Evolutionary conservation across 2,329 filamentous ascomycete genomes (phyloP).

Genomic region (Chaetomiaceae sp.): DNA sequence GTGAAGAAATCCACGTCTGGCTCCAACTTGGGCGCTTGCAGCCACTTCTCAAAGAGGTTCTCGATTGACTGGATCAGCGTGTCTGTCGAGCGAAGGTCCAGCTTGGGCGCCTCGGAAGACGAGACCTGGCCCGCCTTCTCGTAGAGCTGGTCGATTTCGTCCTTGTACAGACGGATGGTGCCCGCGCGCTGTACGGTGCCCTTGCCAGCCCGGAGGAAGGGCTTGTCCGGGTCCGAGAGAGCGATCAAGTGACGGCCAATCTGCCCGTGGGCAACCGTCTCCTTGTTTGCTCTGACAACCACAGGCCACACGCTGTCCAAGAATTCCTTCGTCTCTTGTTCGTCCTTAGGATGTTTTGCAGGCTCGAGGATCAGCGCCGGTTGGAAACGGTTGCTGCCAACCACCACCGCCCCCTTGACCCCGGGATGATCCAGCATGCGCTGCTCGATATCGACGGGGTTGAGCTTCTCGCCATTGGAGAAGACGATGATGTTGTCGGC

Average conservation of each 20-base stretch:
- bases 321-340: slow-evolving; percentile 27
- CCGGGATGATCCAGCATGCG: slow-evolving; percentile 34
- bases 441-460: slow-evolving; percentile 40
- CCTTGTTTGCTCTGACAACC: slow-evolving; percentile 38
- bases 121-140: slow-evolving; percentile 20
- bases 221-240: slow-evolving; percentile 35
- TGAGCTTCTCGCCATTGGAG: slow-evolving; percentile 46
- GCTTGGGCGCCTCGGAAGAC: slow-evolving; percentile 18
- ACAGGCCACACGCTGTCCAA: slow-evolving; percentile 40
- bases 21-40: slow-evolving; percentile 26
- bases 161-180: slow-evolving; percentile 36
- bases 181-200: slow-evolving; percentile 39
- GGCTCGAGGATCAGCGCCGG: slow-evolving; percentile 44
- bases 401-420: slow-evolving; percentile 38
- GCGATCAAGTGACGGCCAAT: slow-evolving; percentile 36
- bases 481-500: slow-evolving; percentile 44
- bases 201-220: slow-evolving; percentile 40
- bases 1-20: slow-evolving; percentile 35
- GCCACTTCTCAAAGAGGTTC: slow-evolving; percentile 26
- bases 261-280: slow-evolving; percentile 40
- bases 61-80: slow-evolving; percentile 28
- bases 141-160: slow-evolving; percentile 40
- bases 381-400: slow-evolving; percentile 41
- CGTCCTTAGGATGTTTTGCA: slow-evolving; percentile 22
- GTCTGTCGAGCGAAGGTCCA: slow-evolving; percentile 29